Percentiles rank a stretch among this genome's conserved stretches.
Evolutionary conservation across 179 eudicot genomes (phyloP).

Genomic region (Actinidia arguta): DNA sequence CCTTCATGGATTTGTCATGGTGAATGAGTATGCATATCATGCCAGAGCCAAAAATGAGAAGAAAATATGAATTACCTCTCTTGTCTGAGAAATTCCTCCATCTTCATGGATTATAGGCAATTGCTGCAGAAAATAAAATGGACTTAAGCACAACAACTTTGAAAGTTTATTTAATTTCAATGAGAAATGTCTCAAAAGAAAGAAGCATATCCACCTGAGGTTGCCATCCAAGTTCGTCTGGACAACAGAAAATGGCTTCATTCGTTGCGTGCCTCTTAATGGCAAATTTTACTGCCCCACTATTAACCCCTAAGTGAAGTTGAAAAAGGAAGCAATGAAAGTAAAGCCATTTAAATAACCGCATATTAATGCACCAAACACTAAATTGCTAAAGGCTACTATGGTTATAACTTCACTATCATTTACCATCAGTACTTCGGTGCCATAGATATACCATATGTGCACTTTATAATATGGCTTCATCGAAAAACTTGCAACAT

Average conservation of each 20-base stretch:
- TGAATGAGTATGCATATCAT: too few relatives aligned
- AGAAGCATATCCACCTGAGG: slow-evolving; percentile 71
- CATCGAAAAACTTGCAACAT: too few relatives aligned
- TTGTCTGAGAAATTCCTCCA: slow-evolving; percentile 54
- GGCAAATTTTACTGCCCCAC: slow-evolving; percentile 86
- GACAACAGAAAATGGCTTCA: slow-evolving; percentile 96
- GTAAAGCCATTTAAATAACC: too few relatives aligned
- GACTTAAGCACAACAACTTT: not conserved
- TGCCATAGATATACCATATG: too few relatives aligned
- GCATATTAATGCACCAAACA: too few relatives aligned
- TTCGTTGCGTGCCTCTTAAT: slow-evolving; percentile 86
- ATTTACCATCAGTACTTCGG: too few relatives aligned
- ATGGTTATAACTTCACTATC: too few relatives aligned
- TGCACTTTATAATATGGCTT: too few relatives aligned
- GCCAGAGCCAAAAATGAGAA: too few relatives aligned
- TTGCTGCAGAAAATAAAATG: slow-evolving; percentile 47
- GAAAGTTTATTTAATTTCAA: not conserved
- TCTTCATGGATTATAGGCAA: slow-evolving; percentile 53
- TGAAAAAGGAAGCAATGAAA: slow-evolving; percentile 20
- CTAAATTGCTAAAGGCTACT: too few relatives aligned
- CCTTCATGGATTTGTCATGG: too few relatives aligned
- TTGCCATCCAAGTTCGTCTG: slow-evolving; percentile 99
- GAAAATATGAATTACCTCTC: slow-evolving; percentile 53
- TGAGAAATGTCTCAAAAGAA: slow-evolving; percentile 4
- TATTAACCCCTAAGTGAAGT: slow-evolving; percentile 81